A percentile compares a stretch with the other conserved stretches of the same genome.
Evolutionary conservation across 2,329 filamentous ascomycete species (phyloP).

Genomic region (Colletotrichum siamense): DNA sequence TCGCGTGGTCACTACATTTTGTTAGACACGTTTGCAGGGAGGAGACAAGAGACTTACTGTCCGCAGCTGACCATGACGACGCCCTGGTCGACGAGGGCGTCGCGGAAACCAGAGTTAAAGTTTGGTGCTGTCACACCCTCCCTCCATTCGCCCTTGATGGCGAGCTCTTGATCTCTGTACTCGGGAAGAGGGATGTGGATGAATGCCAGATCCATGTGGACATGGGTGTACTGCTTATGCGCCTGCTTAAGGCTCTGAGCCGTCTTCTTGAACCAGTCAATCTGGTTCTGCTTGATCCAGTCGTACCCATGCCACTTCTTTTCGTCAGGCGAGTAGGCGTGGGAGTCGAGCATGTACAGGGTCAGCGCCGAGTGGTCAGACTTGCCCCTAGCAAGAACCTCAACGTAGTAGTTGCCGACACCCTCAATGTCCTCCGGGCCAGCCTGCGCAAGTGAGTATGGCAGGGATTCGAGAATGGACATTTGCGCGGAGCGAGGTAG

Average conservation of each 20-base stretch:
- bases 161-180: conserved; percentile 69
- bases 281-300: conserved; percentile 94
- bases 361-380: conserved; percentile 90
- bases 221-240: conserved; percentile 85
- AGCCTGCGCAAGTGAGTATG: conserved; percentile 85
- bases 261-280: conserved; percentile 90
- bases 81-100: conserved; percentile 85
- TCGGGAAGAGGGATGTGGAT: conserved; percentile 97
- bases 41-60: conserved; percentile 63
- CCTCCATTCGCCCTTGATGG: conserved; percentile 73
- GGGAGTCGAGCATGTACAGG: conserved; percentile 93
- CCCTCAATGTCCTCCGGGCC: conserved; percentile 87
- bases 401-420: conserved; percentile 93
- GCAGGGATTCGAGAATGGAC: conserved; percentile 83
- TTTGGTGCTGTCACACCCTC: conserved; percentile 87
- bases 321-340: conserved; percentile 90
- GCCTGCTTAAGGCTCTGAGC: conserved; percentile 75
- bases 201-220: conserved; percentile 95
- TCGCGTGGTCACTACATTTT: conserved; percentile 79
- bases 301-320: conserved; percentile 91
- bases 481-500: conserved; percentile 76
- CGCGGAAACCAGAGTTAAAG: conserved; percentile 92
- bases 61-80: conserved; percentile 89
- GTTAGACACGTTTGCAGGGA: background rate
- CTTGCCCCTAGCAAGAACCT: conserved; percentile 80